These are phyloP conservation scores for Elaeagnus macrophylla DNA, from an alignment of 306 rosid genomes.

Conservation along the genomic window DNA sequence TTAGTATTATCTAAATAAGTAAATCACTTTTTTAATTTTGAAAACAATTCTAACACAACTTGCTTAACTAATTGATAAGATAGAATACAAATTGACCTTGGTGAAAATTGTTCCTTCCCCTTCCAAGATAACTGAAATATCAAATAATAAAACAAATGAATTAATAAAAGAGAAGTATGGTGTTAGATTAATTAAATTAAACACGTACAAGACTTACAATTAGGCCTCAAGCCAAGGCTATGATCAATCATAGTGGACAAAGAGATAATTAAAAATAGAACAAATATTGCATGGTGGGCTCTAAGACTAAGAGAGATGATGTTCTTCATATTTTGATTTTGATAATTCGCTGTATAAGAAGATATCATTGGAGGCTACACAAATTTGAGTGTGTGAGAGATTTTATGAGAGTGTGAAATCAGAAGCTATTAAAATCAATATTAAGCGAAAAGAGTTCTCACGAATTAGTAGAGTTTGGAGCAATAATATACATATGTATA, in stretches of 20 bases:
- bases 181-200: neutral
- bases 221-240: constrained; percentile 31
- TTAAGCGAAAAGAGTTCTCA: neutral
- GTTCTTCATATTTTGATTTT: constrained; percentile 32
- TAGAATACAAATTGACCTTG: no score
- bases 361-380: constrained; percentile 1
- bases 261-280: constrained; percentile 39
- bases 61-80: no score
- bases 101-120: neutral
- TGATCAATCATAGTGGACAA: constrained; percentile 22
- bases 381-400: constrained; percentile 7
- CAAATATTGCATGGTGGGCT: constrained; percentile 19
- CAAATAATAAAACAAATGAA: constrained; percentile 6
- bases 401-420: constrained; percentile 14
- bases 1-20: no score
- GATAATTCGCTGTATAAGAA: neutral
- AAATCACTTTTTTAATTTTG: no score
- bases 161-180: neutral
- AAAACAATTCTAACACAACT: no score
- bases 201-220: neutral
- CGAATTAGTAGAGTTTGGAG: constrained; percentile 13
- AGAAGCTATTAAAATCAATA: constrained; percentile 2
- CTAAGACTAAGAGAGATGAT: constrained; percentile 16
- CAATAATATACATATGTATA: constrained; percentile 10
- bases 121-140: constrained; percentile 9